Evolutionary conservation across 2,329 filamentous ascomycete genomes (phyloP).

Genomic region (Triangularia verruculosa): DNA sequence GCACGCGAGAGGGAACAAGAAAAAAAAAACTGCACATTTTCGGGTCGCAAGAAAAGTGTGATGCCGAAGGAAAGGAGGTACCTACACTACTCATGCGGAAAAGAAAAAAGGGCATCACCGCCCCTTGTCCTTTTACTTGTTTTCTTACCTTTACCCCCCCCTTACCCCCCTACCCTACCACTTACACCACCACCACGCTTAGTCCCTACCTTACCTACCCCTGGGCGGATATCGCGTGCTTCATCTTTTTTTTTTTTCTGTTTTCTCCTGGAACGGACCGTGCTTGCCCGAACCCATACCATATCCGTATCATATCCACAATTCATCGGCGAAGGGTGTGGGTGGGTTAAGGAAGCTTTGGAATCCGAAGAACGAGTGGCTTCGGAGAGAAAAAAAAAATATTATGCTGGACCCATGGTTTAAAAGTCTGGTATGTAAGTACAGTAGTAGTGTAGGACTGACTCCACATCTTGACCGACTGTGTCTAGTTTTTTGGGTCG

Average conservation of each 20-base stretch:
- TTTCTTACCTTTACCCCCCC: neutral
- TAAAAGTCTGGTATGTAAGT: no score
- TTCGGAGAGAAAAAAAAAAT: neutral
- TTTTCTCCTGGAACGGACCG: neutral
- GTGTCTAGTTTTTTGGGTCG: neutral
- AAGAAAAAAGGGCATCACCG: constrained; percentile 4
- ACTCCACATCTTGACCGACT: neutral
- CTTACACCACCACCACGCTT: no score
- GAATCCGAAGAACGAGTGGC: no score
- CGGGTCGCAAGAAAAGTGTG: neutral
- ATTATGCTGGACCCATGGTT: neutral
- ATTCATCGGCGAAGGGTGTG: no score
- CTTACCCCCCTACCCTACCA: constrained; percentile 5
- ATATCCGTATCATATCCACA: no score
- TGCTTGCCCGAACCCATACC: neutral
- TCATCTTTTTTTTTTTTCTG: neutral
- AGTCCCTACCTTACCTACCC: neutral
- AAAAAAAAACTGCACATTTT: neutral
- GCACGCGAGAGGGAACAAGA: neutral
- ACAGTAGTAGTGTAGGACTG: neutral
- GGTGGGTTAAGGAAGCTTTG: neutral
- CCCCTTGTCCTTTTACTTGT: neutral
- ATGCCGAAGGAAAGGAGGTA: neutral
- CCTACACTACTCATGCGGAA: neutral
- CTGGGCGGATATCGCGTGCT: neutral